These are phyloP conservation scores for Penicillium sp. DNA, from an alignment of 2,329 filamentous ascomycete species.

Conservation along the genomic window DNA sequence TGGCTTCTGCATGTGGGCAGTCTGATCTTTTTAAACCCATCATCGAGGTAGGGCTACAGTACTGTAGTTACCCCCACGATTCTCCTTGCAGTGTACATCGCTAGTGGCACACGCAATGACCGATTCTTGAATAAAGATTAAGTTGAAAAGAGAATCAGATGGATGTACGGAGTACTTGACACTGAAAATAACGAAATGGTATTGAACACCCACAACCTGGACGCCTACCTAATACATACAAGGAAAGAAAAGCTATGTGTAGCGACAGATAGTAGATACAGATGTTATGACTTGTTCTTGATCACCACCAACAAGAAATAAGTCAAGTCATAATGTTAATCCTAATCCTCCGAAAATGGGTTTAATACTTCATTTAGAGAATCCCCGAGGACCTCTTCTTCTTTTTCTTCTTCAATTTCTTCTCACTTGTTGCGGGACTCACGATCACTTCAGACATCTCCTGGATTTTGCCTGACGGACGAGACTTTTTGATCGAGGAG, in stretches of 20 bases:
- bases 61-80: too few relatives aligned
- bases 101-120: not conserved
- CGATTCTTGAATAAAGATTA: not conserved
- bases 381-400: conserved; percentile 23
- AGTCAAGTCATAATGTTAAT: not conserved
- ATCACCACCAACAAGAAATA: not conserved
- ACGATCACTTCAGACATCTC: conserved; percentile 30
- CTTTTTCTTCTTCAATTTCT: conserved; percentile 23
- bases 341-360: not conserved
- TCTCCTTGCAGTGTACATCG: too few relatives aligned
- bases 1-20: too few relatives aligned
- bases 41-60: too few relatives aligned
- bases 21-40: too few relatives aligned
- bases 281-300: not conserved
- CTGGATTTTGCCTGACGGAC: conserved; percentile 29
- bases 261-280: not conserved
- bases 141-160: not conserved
- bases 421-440: conserved; percentile 27
- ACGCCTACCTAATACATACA: conserved; percentile 9
- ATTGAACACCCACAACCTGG: not conserved
- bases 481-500: conserved; percentile 28
- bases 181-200: not conserved
- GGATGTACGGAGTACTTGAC: not conserved
- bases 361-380: not conserved
- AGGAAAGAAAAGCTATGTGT: not conserved